phyloP scores from a whole-genome alignment of 2,329 filamentous ascomycete species.

The Penicillium sp. region DNA sequence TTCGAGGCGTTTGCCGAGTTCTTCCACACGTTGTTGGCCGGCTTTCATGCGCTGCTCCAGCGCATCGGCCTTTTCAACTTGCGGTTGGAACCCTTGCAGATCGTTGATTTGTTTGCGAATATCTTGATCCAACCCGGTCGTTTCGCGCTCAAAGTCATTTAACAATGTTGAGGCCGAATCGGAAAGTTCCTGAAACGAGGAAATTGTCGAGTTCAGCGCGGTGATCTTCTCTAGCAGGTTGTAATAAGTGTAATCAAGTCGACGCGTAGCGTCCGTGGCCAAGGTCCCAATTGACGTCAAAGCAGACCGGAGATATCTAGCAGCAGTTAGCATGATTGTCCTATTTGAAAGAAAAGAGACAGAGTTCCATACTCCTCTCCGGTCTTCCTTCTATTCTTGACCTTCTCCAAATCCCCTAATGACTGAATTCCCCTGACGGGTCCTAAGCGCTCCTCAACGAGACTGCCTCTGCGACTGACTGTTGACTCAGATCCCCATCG shows the following conservation, averaged over 20 bases:
- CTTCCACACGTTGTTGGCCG: conserved; percentile 36
- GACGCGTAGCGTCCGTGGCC: conserved; percentile 46
- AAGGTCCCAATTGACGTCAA: conserved; percentile 39
- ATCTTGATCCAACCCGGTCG: conserved; percentile 37
- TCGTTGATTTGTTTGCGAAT: conserved; percentile 39
- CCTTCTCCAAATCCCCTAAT: conserved; percentile 37
- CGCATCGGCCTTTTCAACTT: conserved; percentile 37
- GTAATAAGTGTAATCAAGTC: conserved; percentile 52
- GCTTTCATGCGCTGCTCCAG: conserved; percentile 43
- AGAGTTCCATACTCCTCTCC: conserved; percentile 66
- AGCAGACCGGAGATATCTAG: conserved; percentile 35
- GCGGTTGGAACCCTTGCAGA: conserved; percentile 41
- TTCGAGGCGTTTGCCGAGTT: conserved; percentile 42
- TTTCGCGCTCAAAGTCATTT: conserved; percentile 42
- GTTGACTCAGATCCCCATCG: conserved; percentile 38
- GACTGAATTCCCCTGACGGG: conserved; percentile 34
- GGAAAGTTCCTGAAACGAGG: conserved; percentile 43
- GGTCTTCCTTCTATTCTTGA: conserved; percentile 69
- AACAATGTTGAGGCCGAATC: conserved; percentile 39
- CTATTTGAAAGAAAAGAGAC: background rate
- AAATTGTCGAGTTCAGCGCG: conserved; percentile 42
- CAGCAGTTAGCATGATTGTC: background rate
- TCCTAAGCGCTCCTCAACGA: conserved; percentile 31
- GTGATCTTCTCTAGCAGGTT: conserved; percentile 48
- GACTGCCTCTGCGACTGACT: conserved; percentile 31